Conservation (phyloP, 2,329 filamentous ascomycete species). For the Monosporascus cannonballus region DNA sequence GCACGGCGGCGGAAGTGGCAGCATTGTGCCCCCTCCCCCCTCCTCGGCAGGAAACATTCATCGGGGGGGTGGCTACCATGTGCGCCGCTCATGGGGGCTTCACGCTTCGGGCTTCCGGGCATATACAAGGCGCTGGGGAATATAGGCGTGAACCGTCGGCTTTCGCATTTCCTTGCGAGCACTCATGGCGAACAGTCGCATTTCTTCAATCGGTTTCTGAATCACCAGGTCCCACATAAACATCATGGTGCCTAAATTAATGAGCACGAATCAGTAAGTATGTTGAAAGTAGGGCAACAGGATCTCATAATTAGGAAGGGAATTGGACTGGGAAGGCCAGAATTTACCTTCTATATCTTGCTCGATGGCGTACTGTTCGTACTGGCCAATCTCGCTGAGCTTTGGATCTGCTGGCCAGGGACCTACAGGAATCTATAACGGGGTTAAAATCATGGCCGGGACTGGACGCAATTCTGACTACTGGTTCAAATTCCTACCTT, state of each 20-base stretch:
- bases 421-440: not conserved
- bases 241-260: not conserved
- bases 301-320: not conserved
- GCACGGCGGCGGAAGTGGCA: too few relatives aligned
- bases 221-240: not conserved
- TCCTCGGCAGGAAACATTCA: too few relatives aligned
- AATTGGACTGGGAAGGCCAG: not conserved
- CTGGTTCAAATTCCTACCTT: not conserved
- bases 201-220: not conserved
- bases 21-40: too few relatives aligned
- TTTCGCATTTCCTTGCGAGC: not conserved
- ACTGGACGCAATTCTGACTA: not conserved
- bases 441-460: not conserved
- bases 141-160: not conserved
- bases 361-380: not conserved
- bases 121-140: not conserved
- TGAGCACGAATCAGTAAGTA: not conserved
- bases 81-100: not conserved
- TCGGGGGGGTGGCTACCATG: too few relatives aligned
- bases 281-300: too few relatives aligned
- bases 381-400: not conserved
- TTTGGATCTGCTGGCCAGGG: not conserved
- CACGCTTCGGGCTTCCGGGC: not conserved
- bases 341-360: not conserved
- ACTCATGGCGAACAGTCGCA: not conserved